Percentiles rank a stretch among this genome's conserved stretches.
These are phyloP conservation scores for Penicillium daleae DNA, from an alignment of 495 filamentous ascomycete genomes.

Conservation along the genomic window DNA sequence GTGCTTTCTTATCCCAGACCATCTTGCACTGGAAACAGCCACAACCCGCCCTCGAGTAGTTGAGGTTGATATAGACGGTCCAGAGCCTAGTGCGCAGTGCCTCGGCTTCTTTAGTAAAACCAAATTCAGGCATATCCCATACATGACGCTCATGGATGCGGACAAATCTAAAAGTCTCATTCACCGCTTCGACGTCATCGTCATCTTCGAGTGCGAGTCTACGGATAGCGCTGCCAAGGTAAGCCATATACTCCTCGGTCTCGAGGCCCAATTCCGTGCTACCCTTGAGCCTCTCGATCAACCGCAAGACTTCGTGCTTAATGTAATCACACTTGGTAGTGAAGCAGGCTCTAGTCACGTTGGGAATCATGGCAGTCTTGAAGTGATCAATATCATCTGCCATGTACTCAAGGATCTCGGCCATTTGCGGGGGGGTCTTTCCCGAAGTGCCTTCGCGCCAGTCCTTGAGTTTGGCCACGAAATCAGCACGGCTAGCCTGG, in stretches of 20 bases:
- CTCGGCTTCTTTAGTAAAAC: background rate
- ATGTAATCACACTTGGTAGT: background rate
- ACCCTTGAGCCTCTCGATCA: background rate
- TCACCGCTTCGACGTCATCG: background rate
- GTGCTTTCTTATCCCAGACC: background rate
- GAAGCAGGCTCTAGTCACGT: background rate
- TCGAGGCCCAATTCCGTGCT: background rate
- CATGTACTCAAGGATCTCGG: conserved; percentile 11
- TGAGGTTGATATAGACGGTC: background rate
- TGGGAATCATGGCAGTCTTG: background rate
- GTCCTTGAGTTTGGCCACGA: background rate
- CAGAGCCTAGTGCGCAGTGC: background rate
- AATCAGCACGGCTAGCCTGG: background rate
- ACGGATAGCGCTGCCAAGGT: background rate
- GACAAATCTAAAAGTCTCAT: background rate
- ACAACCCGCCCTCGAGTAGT: background rate
- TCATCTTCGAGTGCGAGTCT: background rate
- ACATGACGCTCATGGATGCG: background rate
- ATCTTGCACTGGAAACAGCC: background rate
- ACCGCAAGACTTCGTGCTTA: background rate
- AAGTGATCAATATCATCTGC: conserved; percentile 6
- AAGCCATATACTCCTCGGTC: background rate
- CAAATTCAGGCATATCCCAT: background rate
- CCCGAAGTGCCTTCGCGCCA: background rate
- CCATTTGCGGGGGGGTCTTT: background rate